A percentile compares a stretch with the other conserved stretches of the same genome.
Evolutionary conservation across 106 monocot genomes (phyloP).

Genomic region (Acanthochlamys bracteata): DNA sequence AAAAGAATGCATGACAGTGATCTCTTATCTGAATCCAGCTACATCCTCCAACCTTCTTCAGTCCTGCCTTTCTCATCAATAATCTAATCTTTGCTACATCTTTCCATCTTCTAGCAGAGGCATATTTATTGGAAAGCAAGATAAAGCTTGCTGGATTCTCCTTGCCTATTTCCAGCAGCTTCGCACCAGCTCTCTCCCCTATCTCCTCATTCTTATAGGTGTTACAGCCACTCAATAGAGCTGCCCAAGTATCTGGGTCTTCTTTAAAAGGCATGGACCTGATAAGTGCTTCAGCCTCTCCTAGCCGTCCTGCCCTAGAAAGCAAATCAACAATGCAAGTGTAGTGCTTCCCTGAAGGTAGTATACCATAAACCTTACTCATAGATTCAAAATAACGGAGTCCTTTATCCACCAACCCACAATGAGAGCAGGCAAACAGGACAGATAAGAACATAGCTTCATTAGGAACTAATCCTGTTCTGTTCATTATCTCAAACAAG

Average conservation of each 20-base stretch:
- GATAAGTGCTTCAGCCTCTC: constrained; percentile 46
- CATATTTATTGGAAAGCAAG: constrained; percentile 41
- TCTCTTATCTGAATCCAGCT: constrained; percentile 46
- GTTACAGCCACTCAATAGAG: constrained; percentile 43
- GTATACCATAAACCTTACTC: constrained; percentile 27
- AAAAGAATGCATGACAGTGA: constrained; percentile 30
- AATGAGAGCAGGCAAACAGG: constrained; percentile 47
- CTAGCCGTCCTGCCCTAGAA: constrained; percentile 32
- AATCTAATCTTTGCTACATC: constrained; percentile 33
- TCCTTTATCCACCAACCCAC: constrained; percentile 42
- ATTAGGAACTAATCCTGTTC: constrained; percentile 14
- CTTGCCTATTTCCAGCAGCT: constrained; percentile 25
- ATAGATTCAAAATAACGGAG: constrained; percentile 47
- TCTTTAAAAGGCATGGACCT: constrained; percentile 26
- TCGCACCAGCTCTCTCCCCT: constrained; percentile 41
- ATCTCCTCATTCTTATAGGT: constrained; percentile 25
- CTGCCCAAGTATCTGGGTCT: constrained; percentile 44
- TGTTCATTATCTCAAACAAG: constrained; percentile 38
- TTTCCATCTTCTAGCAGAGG: constrained; percentile 40
- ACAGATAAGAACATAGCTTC: constrained; percentile 37
- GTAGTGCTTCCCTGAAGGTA: constrained; percentile 39
- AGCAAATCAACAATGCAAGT: constrained; percentile 54
- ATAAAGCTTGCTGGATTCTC: constrained; percentile 34
- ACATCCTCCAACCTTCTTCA: constrained; percentile 43
- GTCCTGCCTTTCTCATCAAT: constrained; percentile 29